Evolutionary conservation across 1,284 basidiomycete genomes (phyloP), one percentile per base, ranked within the genome.

Genomic region (Ustilago trichophora): DNA sequence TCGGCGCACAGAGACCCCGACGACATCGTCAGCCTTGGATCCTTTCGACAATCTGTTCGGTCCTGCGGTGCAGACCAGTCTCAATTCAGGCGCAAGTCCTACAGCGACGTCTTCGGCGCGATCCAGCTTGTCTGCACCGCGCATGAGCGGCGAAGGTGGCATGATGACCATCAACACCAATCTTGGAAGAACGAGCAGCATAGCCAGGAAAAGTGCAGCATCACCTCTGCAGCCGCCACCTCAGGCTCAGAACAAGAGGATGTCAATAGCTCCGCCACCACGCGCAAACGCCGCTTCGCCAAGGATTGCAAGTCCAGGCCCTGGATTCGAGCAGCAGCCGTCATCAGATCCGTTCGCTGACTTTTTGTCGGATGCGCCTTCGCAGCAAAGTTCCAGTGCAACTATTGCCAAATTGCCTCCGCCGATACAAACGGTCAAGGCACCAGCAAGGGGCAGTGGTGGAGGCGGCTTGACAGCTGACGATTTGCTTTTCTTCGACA

Each of bases 401-500:
- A n/a, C n/a, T n/a, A n/a, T n/a, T n/a, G n/a, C n/a, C n/a, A n/a
- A 36, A 18, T 11, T 24, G 9, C 32, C 29, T 11, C 21, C 47
- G 7, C 16, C 25, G 15, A 18, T 42, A 9, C 13, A n/a, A 12
- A 18, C 40, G 6, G 8, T 16, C 18, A 31, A 35, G 15, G 31
- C 29, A 10, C 32, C 45, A 24, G 24, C 45, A 6, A 59, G 48
- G 16, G 40, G 36, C 26, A 37, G 16, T 6, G n/a, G n/a, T n/a
- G 53, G 50, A 9, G 40, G 29, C 8, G 44, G 50, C 3, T 25
- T 69, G 48, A 64, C 66, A 4, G 66, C 66, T 2, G 66, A 69
- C 25, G 66, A 69, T 22, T 31, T 69, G 22, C 49, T 64, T 11
- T 69, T 69, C 38, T 69, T 69, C 15, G 66, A 69, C 49, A 64